Evolutionary conservation across 116 monocot species (phyloP).

Genomic region (Papilionanthe hybrid): DNA sequence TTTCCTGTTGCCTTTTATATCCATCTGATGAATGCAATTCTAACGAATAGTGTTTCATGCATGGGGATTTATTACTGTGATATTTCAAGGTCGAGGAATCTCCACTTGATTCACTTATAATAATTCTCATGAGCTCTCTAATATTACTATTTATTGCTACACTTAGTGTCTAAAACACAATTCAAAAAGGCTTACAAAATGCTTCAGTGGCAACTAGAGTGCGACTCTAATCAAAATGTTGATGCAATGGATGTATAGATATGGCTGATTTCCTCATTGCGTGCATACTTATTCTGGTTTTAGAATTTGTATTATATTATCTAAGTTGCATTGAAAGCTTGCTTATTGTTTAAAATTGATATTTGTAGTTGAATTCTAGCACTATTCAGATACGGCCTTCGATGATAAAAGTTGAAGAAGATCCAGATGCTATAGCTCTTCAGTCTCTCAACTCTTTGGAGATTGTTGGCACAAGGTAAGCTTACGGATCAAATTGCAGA

Average conservation of each 20-base stretch:
- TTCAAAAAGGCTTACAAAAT: too few species aligned
- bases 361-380: slow-evolving; percentile 43
- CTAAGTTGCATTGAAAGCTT: background rate
- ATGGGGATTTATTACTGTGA: background rate
- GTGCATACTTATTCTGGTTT: background rate
- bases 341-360: background rate
- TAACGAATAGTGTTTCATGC: too few species aligned
- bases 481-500: background rate
- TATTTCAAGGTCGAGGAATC: background rate
- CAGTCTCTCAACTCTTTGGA: slow-evolving; percentile 54
- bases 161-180: too few species aligned
- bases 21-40: background rate
- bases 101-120: too few species aligned
- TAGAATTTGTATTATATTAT: background rate
- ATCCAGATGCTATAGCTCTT: slow-evolving; percentile 18
- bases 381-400: slow-evolving; percentile 60
- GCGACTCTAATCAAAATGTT: background rate
- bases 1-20: background rate
- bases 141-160: too few species aligned
- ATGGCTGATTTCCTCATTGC: too few species aligned
- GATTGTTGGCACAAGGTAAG: slow-evolving; percentile 63
- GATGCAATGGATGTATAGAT: too few species aligned
- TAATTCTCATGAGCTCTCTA: too few species aligned
- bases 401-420: slow-evolving; percentile 58
- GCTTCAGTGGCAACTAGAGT: background rate